Conservation (phyloP, 225 moss, liverwort and hornwort species). For the Sphagnum contortum region DNA sequence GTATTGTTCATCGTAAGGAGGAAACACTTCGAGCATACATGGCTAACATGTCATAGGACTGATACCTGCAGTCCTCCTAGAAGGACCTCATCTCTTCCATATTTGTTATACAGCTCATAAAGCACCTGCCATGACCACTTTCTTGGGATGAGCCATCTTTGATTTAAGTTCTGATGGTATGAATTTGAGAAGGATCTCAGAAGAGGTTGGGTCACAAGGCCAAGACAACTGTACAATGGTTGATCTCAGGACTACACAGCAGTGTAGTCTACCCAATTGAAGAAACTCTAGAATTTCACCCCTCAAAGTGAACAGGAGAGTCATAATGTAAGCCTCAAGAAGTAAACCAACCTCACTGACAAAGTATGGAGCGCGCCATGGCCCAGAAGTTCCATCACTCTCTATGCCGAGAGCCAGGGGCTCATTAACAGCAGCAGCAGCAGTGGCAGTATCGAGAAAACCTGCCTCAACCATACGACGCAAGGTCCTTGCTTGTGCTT, state of each 20-base stretch:
- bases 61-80: conserved; percentile 54
- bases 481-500: conserved; percentile 78
- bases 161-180: too few relatives aligned
- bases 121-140: conserved; percentile 51
- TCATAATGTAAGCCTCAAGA: not conserved
- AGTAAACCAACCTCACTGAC: conserved; percentile 69
- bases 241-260: too few relatives aligned
- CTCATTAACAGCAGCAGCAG: conserved; percentile 59
- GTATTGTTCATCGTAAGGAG: too few relatives aligned
- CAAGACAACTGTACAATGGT: too few relatives aligned
- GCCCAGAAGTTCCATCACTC: conserved; percentile 61
- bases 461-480: conserved; percentile 98
- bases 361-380: conserved; percentile 97
- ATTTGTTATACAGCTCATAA: conserved; percentile 71
- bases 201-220: too few relatives aligned
- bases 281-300: too few relatives aligned
- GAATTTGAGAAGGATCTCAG: too few relatives aligned
- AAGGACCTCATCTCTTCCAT: conserved; percentile 67
- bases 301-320: too few relatives aligned
- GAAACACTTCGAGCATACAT: too few relatives aligned
- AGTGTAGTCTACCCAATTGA: too few relatives aligned
- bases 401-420: conserved; percentile 70
- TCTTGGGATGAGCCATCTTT: too few relatives aligned
- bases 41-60: not conserved
- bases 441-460: conserved; percentile 70